phyloP scores from a whole-genome alignment of 306 rosid genomes.

The Lupinus albus region DNA sequence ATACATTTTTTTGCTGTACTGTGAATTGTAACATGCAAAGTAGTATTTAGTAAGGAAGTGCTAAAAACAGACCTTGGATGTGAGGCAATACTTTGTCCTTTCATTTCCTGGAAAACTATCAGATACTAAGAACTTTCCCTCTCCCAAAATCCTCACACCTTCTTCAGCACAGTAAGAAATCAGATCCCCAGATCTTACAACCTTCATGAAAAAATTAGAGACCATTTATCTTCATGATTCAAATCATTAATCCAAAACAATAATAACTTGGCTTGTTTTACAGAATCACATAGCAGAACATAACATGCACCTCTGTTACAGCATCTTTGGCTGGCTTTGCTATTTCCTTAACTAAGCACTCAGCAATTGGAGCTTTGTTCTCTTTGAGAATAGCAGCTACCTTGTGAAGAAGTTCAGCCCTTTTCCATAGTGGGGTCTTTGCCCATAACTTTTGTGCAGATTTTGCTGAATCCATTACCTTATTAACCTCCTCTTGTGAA shows the following conservation, averaged over 20 bases:
- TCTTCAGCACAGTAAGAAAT: constrained; percentile 93
- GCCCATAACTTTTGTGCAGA: constrained; percentile 93
- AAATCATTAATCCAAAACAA: constrained; percentile 15
- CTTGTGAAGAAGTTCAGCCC: constrained; percentile 95
- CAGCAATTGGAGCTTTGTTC: constrained; percentile 85
- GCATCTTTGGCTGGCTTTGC: constrained; percentile 99
- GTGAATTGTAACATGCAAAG: neutral
- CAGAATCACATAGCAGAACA: neutral
- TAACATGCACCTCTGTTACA: constrained; percentile 67
- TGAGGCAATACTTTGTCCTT: constrained; percentile 92
- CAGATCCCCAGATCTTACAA: constrained; percentile 98
- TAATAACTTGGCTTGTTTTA: neutral
- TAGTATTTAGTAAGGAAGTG: neutral
- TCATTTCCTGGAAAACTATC: constrained; percentile 99
- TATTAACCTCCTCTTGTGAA: constrained; percentile 92
- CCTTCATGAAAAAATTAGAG: constrained; percentile 54
- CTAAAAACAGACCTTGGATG: constrained; percentile 79
- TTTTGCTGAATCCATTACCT: constrained; percentile 80
- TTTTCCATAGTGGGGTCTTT: constrained; percentile 93
- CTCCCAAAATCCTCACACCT: constrained; percentile 92
- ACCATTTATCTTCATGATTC: constrained; percentile 27
- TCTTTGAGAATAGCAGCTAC: constrained; percentile 93
- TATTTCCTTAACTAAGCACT: constrained; percentile 84
- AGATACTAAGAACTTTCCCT: constrained; percentile 93
- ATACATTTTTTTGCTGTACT: too few species aligned